A percentile compares a stretch with the other conserved stretches of the same genome.
phyloP scores from a whole-genome alignment of 768 basidiomycete genomes.

The Boletus sp. region DNA sequence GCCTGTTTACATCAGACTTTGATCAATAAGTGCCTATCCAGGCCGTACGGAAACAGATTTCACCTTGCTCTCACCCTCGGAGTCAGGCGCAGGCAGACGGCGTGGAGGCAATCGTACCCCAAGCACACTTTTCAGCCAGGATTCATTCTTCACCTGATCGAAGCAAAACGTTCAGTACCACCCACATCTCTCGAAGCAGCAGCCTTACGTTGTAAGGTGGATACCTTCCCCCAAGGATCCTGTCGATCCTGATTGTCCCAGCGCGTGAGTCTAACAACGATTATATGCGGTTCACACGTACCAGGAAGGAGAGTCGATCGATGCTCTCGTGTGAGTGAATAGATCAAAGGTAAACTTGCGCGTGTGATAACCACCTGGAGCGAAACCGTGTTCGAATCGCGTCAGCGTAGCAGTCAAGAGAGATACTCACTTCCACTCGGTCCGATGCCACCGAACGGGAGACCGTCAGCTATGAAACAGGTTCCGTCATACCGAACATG shows the following conservation, averaged over 20 bases:
- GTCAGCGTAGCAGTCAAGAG: not conserved
- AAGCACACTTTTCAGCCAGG: too few species aligned
- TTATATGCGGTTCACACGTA: slow-evolving; percentile 6
- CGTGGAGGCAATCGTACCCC: slow-evolving; percentile 30
- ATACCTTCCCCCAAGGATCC: slow-evolving; percentile 26
- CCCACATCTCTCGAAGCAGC: not conserved
- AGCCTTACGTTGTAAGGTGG: slow-evolving; percentile 30
- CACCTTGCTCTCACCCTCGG: slow-evolving; percentile 19
- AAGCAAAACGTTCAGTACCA: too few species aligned
- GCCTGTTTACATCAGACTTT: slow-evolving; percentile 6
- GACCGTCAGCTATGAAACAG: slow-evolving; percentile 44
- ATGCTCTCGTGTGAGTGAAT: slow-evolving; percentile 73
- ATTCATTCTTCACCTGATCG: too few species aligned
- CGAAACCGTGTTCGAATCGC: not conserved
- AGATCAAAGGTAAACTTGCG: slow-evolving; percentile 75
- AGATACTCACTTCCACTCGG: slow-evolving; percentile 63
- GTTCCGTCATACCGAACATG: not conserved
- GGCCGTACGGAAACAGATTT: not conserved
- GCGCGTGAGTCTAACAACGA: not conserved
- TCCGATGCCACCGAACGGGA: slow-evolving; percentile 77
- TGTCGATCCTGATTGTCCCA: slow-evolving; percentile 20
- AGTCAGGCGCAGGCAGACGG: slow-evolving; percentile 3
- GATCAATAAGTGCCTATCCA: slow-evolving; percentile 14
- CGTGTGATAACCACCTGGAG: slow-evolving; percentile 60
- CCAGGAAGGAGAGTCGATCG: slow-evolving; percentile 43